phyloP scores from a whole-genome alignment of 2,329 filamentous ascomycete species.

The Cladorrhinum sp. region DNA sequence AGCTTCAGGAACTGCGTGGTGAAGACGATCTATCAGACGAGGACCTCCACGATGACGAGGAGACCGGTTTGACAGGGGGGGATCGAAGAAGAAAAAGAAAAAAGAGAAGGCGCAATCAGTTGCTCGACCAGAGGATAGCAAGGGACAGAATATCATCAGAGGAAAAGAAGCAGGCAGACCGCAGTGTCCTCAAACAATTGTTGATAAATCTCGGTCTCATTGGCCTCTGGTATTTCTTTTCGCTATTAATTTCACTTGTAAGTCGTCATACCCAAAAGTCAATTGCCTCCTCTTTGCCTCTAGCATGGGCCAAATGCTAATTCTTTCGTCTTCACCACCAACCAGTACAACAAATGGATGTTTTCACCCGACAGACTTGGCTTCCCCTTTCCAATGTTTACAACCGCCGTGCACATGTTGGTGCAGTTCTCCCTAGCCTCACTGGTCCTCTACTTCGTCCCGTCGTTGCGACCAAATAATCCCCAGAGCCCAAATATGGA shows the following conservation, averaged over 20 bases:
- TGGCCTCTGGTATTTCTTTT: slow-evolving; percentile 84
- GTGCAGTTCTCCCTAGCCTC: slow-evolving; percentile 84
- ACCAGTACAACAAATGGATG: slow-evolving; percentile 99
- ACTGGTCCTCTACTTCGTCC: slow-evolving; percentile 76
- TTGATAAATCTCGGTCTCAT: slow-evolving; percentile 79
- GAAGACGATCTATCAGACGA: slow-evolving; percentile 63
- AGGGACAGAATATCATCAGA: slow-evolving; percentile 61
- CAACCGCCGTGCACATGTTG: slow-evolving; percentile 90
- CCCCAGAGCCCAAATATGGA: slow-evolving; percentile 45
- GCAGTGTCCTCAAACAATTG: slow-evolving; percentile 65
- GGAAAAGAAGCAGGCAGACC: slow-evolving; percentile 73
- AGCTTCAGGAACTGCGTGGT: slow-evolving; percentile 23
- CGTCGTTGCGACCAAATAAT: slow-evolving; percentile 70
- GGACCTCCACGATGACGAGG: slow-evolving; percentile 79
- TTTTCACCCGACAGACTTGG: slow-evolving; percentile 81
- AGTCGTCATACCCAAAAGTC: slow-evolving; percentile 33
- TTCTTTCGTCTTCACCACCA: neutral
- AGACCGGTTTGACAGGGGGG: slow-evolving; percentile 76
- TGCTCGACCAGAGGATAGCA: slow-evolving; percentile 67
- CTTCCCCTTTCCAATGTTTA: slow-evolving; percentile 93
- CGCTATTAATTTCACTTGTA: slow-evolving; percentile 86
- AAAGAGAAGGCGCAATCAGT: slow-evolving; percentile 64
- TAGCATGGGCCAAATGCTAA: slow-evolving; percentile 27
- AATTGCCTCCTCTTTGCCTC: neutral
- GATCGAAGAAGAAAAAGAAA: slow-evolving; percentile 67